Conservation (phyloP, 2,329 filamentous ascomycete genomes). For the Aspergillus sp. region DNA sequence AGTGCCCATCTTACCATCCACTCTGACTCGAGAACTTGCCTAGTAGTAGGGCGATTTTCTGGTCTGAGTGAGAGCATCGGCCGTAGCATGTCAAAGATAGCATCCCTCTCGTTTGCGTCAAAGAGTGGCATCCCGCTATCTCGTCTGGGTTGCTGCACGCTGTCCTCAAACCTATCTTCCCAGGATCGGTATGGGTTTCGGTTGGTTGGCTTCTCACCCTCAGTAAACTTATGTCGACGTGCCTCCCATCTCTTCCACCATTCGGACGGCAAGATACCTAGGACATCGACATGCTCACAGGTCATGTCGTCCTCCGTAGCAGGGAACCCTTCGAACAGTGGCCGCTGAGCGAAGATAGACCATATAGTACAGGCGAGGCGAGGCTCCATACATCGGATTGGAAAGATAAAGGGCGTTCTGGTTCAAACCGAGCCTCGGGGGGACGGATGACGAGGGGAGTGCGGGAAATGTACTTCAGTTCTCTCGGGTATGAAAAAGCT, state of each 20-base stretch:
- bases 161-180: conserved; percentile 22
- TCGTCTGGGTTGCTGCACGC: conserved; percentile 28
- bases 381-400: conserved; percentile 44
- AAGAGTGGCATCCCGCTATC: conserved; percentile 19
- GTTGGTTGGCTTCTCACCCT: conserved; percentile 21
- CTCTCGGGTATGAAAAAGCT: conserved; percentile 29
- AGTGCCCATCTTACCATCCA: conserved; percentile 33
- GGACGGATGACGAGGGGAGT: conserved; percentile 30
- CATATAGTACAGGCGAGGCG: conserved; percentile 38
- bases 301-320: conserved; percentile 29
- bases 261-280: conserved; percentile 29
- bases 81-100: conserved; percentile 25
- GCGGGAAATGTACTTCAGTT: conserved; percentile 24
- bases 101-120: conserved; percentile 23
- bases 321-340: conserved; percentile 29
- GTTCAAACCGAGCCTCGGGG: conserved; percentile 39
- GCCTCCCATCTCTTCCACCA: conserved; percentile 28
- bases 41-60: conserved; percentile 22
- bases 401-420: conserved; percentile 31
- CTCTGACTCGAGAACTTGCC: conserved; percentile 26
- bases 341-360: conserved; percentile 30
- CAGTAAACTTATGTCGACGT: conserved; percentile 19
- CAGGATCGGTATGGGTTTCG: background rate
- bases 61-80: conserved; percentile 28
- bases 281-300: conserved; percentile 30